Conservation (phyloP, 2,329 filamentous ascomycete genomes). For the Hymenotorrendiella dingleyae region DNA sequence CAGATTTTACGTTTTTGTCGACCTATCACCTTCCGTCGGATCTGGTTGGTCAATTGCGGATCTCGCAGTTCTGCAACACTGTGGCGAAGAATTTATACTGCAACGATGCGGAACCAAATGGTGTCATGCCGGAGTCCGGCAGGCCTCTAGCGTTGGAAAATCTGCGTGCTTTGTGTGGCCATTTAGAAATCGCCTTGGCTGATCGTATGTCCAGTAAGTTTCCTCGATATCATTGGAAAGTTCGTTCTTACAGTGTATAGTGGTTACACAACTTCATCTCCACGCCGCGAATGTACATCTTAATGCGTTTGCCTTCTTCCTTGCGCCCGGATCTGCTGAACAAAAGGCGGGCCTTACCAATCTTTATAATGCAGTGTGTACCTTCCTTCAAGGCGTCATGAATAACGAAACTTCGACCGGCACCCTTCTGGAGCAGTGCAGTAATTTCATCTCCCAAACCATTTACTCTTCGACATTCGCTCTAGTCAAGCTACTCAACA, state of each 20-base stretch:
- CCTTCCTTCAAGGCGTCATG: conserved; percentile 14
- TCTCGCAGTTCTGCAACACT: conserved; percentile 54
- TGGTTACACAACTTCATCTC: conserved; percentile 14
- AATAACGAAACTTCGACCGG: conserved; percentile 20
- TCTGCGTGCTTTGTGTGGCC: neutral
- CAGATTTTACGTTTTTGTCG: conserved; percentile 31
- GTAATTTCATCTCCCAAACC: conserved; percentile 62
- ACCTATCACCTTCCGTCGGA: conserved; percentile 45
- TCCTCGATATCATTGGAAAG: neutral
- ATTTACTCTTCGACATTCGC: conserved; percentile 59
- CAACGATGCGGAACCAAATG: conserved; percentile 39
- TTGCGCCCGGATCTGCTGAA: conserved; percentile 32
- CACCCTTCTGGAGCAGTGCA: conserved; percentile 40
- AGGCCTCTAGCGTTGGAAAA: conserved; percentile 12
- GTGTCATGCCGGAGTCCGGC: conserved; percentile 41
- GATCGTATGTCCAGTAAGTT: conserved; percentile 6
- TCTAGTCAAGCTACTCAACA: conserved; percentile 59
- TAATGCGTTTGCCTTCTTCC: conserved; percentile 19
- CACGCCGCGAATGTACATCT: conserved; percentile 18
- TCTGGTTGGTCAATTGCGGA: conserved; percentile 43
- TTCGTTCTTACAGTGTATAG: conserved; percentile 6
- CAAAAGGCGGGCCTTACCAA: conserved; percentile 39
- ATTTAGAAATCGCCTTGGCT: conserved; percentile 1
- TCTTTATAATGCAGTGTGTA: conserved; percentile 35
- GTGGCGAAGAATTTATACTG: conserved; percentile 51